phyloP scores from a whole-genome alignment of 495 filamentous ascomycete genomes.

The Lindgomyces ingoldianus region DNA sequence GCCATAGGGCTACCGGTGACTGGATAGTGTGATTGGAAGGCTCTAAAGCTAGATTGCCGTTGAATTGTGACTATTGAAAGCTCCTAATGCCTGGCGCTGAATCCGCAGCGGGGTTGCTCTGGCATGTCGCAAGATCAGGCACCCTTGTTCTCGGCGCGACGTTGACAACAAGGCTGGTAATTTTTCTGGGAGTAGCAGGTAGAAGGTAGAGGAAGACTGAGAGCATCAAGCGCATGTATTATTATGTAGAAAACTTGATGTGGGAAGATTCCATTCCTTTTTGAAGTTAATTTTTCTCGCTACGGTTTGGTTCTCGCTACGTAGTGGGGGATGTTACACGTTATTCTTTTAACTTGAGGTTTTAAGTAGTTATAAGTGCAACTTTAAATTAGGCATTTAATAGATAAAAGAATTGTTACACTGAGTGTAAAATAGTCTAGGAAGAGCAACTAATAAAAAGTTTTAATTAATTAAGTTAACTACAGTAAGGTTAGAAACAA shows the following conservation, averaged over 20 bases:
- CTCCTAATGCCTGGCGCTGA: constrained; percentile 10
- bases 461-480: too few relatives aligned
- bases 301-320: constrained; percentile 13
- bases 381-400: too few relatives aligned
- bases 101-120: constrained; percentile 5
- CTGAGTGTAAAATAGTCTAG: too few relatives aligned
- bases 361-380: too few relatives aligned
- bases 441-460: too few relatives aligned
- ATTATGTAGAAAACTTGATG: constrained; percentile 11
- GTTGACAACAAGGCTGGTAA: constrained; percentile 12
- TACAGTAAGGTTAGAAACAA: too few relatives aligned
- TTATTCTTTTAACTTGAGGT: too few relatives aligned
- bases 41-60: constrained; percentile 8
- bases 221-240: constrained; percentile 8
- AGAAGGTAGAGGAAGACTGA: constrained; percentile 9
- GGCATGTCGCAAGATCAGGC: constrained; percentile 6
- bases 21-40: constrained; percentile 11
- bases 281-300: constrained; percentile 10
- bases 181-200: constrained; percentile 3
- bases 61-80: constrained; percentile 10
- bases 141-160: constrained; percentile 12
- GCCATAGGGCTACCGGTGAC: constrained; percentile 13
- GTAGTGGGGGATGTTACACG: constrained; percentile 10
- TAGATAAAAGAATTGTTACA: too few relatives aligned
- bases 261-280: constrained; percentile 4